These are phyloP conservation scores for Podaxis carcinomalis DNA, from an alignment of 768 basidiomycete genomes.

Conservation along the genomic window DNA sequence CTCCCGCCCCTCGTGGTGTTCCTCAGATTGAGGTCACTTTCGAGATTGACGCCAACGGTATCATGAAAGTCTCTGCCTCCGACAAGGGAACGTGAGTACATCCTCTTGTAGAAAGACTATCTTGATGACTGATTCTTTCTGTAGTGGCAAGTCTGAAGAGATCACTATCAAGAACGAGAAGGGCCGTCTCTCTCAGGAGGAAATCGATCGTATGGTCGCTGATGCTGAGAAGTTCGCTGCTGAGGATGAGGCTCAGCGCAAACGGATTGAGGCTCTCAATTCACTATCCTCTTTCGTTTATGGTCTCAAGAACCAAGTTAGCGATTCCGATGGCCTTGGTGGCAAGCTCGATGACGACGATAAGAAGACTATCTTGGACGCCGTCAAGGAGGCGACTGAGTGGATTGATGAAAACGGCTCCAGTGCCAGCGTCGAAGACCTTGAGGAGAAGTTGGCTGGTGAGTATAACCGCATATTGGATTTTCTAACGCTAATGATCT, in stretches of 20 bases:
- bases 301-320: constrained; percentile 82
- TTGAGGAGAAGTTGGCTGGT: constrained; percentile 85
- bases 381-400: constrained; percentile 84
- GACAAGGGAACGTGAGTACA: constrained; percentile 87
- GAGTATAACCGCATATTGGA: constrained; percentile 14
- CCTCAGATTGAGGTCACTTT: constrained; percentile 98
- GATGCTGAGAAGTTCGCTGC: constrained; percentile 90
- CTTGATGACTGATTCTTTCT: constrained; percentile 1
- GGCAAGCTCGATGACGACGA: constrained; percentile 80
- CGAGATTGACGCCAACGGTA: constrained; percentile 93
- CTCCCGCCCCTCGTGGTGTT: constrained; percentile 93
- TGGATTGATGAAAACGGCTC: constrained; percentile 88
- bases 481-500: constrained; percentile 1
- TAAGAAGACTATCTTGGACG: constrained; percentile 75
- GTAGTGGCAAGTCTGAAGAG: constrained; percentile 77
- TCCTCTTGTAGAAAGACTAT: background rate
- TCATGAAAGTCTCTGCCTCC: constrained; percentile 88
- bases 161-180: constrained; percentile 97
- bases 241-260: constrained; percentile 76
- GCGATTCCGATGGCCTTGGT: constrained; percentile 85
- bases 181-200: constrained; percentile 83
- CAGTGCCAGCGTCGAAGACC: constrained; percentile 75
- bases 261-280: constrained; percentile 85
- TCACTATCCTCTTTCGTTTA: constrained; percentile 78
- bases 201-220: constrained; percentile 93